These are phyloP conservation scores for Yamadazyma taylorii DNA, from an alignment of 1,139 yeast genomes.

Conservation along the genomic window DNA sequence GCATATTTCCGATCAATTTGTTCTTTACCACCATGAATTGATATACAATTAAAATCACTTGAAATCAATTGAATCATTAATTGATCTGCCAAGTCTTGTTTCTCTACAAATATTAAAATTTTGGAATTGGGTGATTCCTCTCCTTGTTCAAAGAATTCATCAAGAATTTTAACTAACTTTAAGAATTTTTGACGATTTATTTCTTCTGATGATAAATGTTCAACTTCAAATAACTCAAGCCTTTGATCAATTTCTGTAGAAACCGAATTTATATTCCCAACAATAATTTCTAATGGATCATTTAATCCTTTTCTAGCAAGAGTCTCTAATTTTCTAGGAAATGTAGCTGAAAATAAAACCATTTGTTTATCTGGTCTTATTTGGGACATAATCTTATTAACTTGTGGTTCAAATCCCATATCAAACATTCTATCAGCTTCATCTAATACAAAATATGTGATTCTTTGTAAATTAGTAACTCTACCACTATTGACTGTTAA, in stretches of 20 bases:
- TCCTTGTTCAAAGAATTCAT: conserved; percentile 32
- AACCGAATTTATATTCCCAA: conserved; percentile 82
- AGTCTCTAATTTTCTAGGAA: conserved; percentile 76
- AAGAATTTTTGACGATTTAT: conserved; percentile 45
- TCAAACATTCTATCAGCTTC: conserved; percentile 98
- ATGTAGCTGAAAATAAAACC: conserved; percentile 93
- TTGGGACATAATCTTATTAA: conserved; percentile 73
- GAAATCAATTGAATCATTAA: conserved; percentile 57
- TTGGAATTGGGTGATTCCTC: conserved; percentile 35
- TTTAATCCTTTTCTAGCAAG: conserved; percentile 65
- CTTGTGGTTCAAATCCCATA: conserved; percentile 97
- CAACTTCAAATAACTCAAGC: conserved; percentile 60
- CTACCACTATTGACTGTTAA: conserved; percentile 83
- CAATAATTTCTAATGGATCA: conserved; percentile 72
- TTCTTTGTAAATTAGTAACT: conserved; percentile 64
- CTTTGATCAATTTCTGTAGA: conserved; percentile 78
- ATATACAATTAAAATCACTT: conserved; percentile 57
- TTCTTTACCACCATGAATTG: conserved; percentile 93
- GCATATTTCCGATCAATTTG: conserved; percentile 81
- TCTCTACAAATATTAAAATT: conserved; percentile 75
- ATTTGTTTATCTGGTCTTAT: conserved; percentile 88
- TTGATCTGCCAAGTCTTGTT: conserved; percentile 79
- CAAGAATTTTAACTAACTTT: conserved; percentile 54
- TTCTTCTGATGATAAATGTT: conserved; percentile 34
- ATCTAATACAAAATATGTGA: conserved; percentile 83